Evolutionary conservation across 208 protist species (phyloP).

Genomic region (Crithidia thermophila): DNA sequence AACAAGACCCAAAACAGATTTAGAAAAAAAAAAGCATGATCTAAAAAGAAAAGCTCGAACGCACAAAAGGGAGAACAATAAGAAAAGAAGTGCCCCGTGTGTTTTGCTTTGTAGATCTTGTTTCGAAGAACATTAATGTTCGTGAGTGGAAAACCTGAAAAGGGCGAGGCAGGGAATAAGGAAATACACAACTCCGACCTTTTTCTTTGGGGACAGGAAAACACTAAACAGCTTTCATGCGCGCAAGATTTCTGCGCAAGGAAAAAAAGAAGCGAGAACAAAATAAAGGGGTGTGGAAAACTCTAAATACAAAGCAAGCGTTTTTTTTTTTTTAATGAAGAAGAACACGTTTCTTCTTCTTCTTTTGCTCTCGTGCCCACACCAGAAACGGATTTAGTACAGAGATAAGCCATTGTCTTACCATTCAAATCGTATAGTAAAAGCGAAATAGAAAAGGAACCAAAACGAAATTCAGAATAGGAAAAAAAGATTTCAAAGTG

Average conservation of each 20-base stretch:
- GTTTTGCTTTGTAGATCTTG: not conserved
- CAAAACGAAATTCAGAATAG: slow-evolving; percentile 5
- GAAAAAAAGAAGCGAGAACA: not conserved
- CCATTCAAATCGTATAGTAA: no score
- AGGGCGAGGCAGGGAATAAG: not conserved
- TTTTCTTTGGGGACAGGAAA: no score
- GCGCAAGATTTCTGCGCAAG: no score
- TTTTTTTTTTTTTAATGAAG: not conserved
- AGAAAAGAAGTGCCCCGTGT: not conserved
- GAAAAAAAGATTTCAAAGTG: not conserved
- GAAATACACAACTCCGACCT: no score
- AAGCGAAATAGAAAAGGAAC: no score
- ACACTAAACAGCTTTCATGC: no score
- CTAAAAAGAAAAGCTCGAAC: not conserved
- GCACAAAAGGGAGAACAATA: slow-evolving; percentile 11
- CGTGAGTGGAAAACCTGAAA: not conserved
- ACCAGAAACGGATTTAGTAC: no score
- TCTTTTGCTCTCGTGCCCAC: not conserved
- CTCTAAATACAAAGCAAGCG: slow-evolving; percentile 2
- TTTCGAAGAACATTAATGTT: not conserved
- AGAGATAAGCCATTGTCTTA: no score
- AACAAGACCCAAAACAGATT: not conserved
- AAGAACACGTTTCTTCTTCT: not conserved
- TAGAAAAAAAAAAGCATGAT: slow-evolving; percentile 6
- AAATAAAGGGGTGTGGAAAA: not conserved